Evolutionary conservation across 2,329 filamentous ascomycete genomes (phyloP).

Genomic region (Phaeosphaeriaceae sp.): DNA sequence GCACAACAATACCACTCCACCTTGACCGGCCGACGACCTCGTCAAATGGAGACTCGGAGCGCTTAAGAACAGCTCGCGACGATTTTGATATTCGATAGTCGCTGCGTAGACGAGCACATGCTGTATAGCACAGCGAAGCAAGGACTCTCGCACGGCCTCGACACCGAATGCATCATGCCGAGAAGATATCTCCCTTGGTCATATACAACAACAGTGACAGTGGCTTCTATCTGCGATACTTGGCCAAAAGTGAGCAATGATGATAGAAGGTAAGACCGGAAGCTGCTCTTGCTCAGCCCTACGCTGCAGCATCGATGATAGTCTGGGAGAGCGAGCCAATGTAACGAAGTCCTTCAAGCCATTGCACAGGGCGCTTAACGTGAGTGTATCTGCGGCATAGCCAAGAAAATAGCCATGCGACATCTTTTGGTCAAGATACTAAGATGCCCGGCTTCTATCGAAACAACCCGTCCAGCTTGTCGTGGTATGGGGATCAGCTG

Average conservation of each 20-base stretch:
- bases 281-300: not conserved
- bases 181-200: too few relatives aligned
- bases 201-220: not conserved
- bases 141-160: not conserved
- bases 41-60: not conserved
- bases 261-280: not conserved
- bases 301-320: not conserved
- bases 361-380: not conserved
- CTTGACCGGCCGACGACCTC: slow-evolving; percentile 2
- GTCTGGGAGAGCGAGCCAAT: not conserved
- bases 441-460: not conserved
- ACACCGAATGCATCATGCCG: too few relatives aligned
- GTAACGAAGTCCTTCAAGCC: not conserved
- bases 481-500: not conserved
- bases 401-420: not conserved
- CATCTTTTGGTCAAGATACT: not conserved
- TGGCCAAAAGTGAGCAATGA: not conserved
- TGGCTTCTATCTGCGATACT: too few relatives aligned
- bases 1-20: slow-evolving; percentile 10
- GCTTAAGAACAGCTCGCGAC: slow-evolving; percentile 1
- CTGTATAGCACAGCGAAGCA: not conserved
- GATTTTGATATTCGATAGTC: too few relatives aligned
- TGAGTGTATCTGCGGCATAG: not conserved
- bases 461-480: too few relatives aligned
- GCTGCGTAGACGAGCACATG: too few relatives aligned